Evolutionary conservation across 1,284 basidiomycete species (phyloP).

Genomic region (Xerocomus minutiporus): DNA sequence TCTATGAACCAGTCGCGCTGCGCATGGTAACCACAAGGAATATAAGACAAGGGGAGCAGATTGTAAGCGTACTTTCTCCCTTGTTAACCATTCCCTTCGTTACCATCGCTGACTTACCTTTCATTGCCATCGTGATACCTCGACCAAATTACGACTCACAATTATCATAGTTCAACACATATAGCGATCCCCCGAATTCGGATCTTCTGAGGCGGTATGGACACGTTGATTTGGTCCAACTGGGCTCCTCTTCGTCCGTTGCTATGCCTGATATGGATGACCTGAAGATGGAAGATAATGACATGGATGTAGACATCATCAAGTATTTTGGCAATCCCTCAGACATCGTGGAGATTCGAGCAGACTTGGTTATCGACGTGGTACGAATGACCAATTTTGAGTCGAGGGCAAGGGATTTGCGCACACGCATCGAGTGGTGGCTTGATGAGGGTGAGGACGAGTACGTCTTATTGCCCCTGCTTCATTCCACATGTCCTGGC

Average conservation of each 20-base stretch:
- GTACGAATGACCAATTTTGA: conserved; percentile 28
- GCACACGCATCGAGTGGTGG: conserved; percentile 84
- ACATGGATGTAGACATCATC: not conserved
- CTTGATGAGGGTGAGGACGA: conserved; percentile 87
- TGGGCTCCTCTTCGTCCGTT: conserved; percentile 32
- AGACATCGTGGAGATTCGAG: conserved; percentile 83
- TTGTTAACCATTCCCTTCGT: not conserved
- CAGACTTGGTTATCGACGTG: conserved; percentile 67
- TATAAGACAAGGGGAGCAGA: conserved; percentile 81
- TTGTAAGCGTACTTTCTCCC: conserved; percentile 49
- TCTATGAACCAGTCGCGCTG: conserved; percentile 70
- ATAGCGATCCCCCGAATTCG: conserved; percentile 92
- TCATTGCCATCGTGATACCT: not conserved
- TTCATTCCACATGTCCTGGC: not conserved
- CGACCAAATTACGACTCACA: not conserved
- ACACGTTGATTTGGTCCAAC: conserved; percentile 76
- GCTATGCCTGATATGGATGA: conserved; percentile 36
- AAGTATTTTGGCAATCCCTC: conserved; percentile 61
- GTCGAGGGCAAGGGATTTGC: conserved; percentile 13
- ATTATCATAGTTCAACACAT: conserved; percentile 81
- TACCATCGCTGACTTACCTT: not conserved
- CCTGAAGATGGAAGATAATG: conserved; percentile 11
- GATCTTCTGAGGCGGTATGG: conserved; percentile 93
- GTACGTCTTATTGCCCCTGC: conserved; percentile 45
- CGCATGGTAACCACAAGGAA: conserved; percentile 79